A percentile compares a stretch with the other conserved stretches of the same genome.
phyloP scores from a whole-genome alignment of 257 asterid species.

The Gentiana macrophylla region DNA sequence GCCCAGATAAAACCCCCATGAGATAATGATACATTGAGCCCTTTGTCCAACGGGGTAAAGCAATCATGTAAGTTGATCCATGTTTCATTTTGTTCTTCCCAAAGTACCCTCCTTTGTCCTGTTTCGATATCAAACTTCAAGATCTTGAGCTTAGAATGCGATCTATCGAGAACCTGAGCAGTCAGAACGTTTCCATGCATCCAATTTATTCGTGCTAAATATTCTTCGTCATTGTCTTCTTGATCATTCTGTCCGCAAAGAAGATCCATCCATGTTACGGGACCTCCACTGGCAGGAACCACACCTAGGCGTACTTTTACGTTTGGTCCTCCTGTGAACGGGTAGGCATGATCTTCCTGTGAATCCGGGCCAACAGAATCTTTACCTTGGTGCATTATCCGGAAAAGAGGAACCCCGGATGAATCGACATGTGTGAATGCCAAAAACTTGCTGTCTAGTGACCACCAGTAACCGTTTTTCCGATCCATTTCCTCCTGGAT shows the following conservation, averaged over 20 bases:
- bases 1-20: constrained; percentile 86
- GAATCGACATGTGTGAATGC: constrained; percentile 83
- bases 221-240: constrained; percentile 45
- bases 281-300: constrained; percentile 53
- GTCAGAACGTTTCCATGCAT: constrained; percentile 73
- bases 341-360: constrained; percentile 94
- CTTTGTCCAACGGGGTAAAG: constrained; percentile 66
- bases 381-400: constrained; percentile 98
- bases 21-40: constrained; percentile 25
- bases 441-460: constrained; percentile 72
- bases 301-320: constrained; percentile 81
- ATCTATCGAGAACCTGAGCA: constrained; percentile 76
- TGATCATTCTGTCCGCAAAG: constrained; percentile 49
- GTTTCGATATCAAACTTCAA: constrained; percentile 70
- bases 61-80: constrained; percentile 91
- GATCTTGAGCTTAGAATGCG: constrained; percentile 65
- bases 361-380: constrained; percentile 59
- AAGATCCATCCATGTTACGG: constrained; percentile 81
- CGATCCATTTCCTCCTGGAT: constrained; percentile 96
- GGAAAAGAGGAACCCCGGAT: constrained; percentile 56
- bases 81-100: constrained; percentile 67
- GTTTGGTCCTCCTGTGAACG: constrained; percentile 76
- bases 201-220: constrained; percentile 85
- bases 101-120: constrained; percentile 49
- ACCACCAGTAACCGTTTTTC: constrained; percentile 97